Evolutionary conservation across 257 asterid genomes (phyloP), one percentile per base, ranked within the genome.

Genomic region (Catharanthus roseus): DNA sequence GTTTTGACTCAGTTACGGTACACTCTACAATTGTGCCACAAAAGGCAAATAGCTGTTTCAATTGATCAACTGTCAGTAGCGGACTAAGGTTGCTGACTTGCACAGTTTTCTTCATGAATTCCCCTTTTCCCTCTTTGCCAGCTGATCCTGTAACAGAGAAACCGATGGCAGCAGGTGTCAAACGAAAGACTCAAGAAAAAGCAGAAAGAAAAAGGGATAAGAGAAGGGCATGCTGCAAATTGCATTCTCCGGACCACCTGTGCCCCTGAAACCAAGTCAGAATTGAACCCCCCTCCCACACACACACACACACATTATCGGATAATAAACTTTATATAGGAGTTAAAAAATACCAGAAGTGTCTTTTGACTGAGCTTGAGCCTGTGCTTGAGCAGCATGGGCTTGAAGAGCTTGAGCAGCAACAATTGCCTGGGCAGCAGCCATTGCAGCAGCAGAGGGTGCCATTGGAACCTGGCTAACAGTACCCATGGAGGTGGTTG

Each of bases 391-490:
- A 61, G 95, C 91, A 77, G 96, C 95, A 84, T 93, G 98, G 44
- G 99, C 99, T 81, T 93, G 97, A 84, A 93, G 95, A 34, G 96
- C 90, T 80, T 89, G 97, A 61, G 99, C 99, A 77, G 99, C 96
- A 85, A 95, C 97, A 86, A 95, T 95, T 62, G 99, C 99, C 85
- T 89, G 97, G 67, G 99, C 99, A 81, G 99, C 99, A 73, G 99
- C 99, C 99, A 95, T 91, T 54, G 99, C 99, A 80, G 99, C 99
- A 72, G 99, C 97, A 80, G 99, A 91, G 72, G 99, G 99, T 56
- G 97, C 96, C 97, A 95, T 92, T 26, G 98, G 98, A 54, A 90
- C 90, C 82, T 89, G 99, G 77, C 89, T 95, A 68, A 86, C 86
- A 54, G 83, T 88, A 70, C 96, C 95, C 91, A 89, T 89, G 26